phyloP scores from a whole-genome alignment of 208 protist species.

The Trypanosoma melophagium region DNA sequence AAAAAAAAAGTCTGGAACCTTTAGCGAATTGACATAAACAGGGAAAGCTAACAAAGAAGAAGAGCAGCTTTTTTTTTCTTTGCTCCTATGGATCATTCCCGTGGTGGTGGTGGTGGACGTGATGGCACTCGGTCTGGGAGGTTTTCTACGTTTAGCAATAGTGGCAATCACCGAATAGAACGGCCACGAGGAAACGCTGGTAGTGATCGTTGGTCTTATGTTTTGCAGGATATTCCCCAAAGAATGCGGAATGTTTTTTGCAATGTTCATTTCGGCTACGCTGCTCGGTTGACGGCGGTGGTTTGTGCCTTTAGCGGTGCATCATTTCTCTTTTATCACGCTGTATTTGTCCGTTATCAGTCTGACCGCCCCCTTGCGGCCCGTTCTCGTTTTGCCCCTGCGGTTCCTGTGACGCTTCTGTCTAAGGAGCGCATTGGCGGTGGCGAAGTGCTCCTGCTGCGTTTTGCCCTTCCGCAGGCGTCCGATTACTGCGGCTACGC shows the following conservation, averaged over 20 bases:
- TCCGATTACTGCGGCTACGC: constrained; percentile 89
- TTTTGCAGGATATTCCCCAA: constrained; percentile 66
- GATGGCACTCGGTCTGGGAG: not conserved
- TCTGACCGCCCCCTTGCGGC: constrained; percentile 63
- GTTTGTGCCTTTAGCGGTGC: constrained; percentile 24
- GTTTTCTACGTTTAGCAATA: constrained; percentile 17
- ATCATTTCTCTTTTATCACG: constrained; percentile 47
- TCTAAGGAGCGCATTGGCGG: constrained; percentile 54
- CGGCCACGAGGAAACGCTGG: not conserved
- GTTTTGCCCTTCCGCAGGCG: constrained; percentile 77
- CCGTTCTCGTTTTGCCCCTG: constrained; percentile 60
- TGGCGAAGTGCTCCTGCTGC: constrained; percentile 65
- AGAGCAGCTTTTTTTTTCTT: not conserved
- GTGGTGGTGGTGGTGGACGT: not conserved
- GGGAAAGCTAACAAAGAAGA: not conserved
- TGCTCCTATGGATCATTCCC: not conserved
- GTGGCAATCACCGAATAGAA: not conserved
- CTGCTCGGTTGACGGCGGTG: constrained; percentile 39
- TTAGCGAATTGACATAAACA: not conserved
- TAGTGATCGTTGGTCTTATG: constrained; percentile 58
- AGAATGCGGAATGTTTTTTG: constrained; percentile 36
- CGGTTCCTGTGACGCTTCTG: constrained; percentile 72
- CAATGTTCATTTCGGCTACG: constrained; percentile 79
- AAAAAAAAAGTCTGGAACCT: too few relatives aligned
- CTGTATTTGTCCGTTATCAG: constrained; percentile 50